Evolutionary conservation across 495 filamentous ascomycete genomes (phyloP).

Genomic region (Oidiodendron maius): DNA sequence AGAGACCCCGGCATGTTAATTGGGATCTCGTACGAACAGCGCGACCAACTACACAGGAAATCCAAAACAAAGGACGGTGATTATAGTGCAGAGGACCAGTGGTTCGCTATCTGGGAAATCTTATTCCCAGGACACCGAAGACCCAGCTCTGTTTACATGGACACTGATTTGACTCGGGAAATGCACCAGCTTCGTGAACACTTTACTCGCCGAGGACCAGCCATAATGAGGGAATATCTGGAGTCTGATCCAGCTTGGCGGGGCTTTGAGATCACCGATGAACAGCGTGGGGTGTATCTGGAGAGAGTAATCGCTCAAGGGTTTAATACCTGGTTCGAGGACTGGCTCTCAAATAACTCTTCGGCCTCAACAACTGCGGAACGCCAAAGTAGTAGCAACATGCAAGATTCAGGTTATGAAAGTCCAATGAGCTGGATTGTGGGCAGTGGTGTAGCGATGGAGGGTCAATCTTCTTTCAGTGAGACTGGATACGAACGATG

Average conservation of each 20-base stretch:
- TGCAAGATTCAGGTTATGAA: neutral
- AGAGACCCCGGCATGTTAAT: slow-evolving; percentile 18
- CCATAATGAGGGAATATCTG: neutral
- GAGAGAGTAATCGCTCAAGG: neutral
- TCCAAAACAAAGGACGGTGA: neutral
- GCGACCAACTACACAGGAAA: slow-evolving; percentile 18
- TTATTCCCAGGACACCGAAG: slow-evolving; percentile 4
- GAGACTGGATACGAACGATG: neutral
- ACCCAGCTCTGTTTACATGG: slow-evolving; percentile 7
- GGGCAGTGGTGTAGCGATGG: neutral
- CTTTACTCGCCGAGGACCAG: neutral
- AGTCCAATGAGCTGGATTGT: neutral
- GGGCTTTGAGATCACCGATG: neutral
- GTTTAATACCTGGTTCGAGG: neutral
- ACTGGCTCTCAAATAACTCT: slow-evolving; percentile 1
- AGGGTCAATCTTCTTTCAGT: neutral
- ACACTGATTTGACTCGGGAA: slow-evolving; percentile 2
- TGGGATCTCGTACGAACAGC: slow-evolving; percentile 29
- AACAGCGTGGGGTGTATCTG: neutral
- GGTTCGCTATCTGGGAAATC: slow-evolving; percentile 15
- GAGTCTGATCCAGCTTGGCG: slow-evolving; percentile 1
- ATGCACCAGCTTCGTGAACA: slow-evolving; percentile 2
- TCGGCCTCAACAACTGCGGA: neutral
- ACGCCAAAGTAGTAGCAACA: neutral
- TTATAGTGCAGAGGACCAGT: slow-evolving; percentile 5